Base-by-base conservation (phyloP, 148 eudicot genomes). In the Arctostaphylos glauca region DNA sequence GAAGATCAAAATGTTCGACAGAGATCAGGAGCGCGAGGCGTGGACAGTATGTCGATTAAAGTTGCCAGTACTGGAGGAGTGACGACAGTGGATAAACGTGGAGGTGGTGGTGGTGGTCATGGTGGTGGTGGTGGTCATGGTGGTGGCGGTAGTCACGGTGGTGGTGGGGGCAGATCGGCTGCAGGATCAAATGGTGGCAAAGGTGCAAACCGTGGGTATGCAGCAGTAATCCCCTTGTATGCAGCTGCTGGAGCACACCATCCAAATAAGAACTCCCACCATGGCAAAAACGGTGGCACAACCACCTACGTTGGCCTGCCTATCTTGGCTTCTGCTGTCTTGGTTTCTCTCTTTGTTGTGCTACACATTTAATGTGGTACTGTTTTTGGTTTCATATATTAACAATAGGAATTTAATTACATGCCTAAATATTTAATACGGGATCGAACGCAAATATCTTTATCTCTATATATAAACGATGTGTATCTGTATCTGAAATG, bases 211-310 rank as follows among this genome's bases (percentile, higher is more conserved):
- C 52, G 53, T 5, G 55, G 60, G 5, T 53, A 76, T 19, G 68
- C 18, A 77, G 80, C 49, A 16, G 52, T 77, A 31, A 19, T 77
- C 46, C 80, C 80, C 48, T 54, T 77, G 62, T 77, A 53, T 31
- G 80, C 49, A 5, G 79, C 79, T 9, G 38, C 38, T 31, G 80
- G 66, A 31, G 80, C 62, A 53, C 64, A 77, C 23, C 80, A 54
- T 14, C 9, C 0, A 58, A 77, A 77, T 38, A 54, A 44, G 6
- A 56, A 9, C 47, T 47, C 38, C 80, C 50, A 16, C 25, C 80
- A 77, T 0, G 80, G 78, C 2, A 75, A 50, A 14, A 75, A 49
- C 10, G 48, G 6, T 38, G 80, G 78, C 78, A 25, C 78, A 31
- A 23, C 78, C 58, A 23, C 38, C 19, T 21, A 13, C 23, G 10